A percentile compares a stretch with the other conserved stretches of the same genome.
phyloP scores from a whole-genome alignment of 108 stramenopile genomes.

The Cyclotella sp. region DNA sequence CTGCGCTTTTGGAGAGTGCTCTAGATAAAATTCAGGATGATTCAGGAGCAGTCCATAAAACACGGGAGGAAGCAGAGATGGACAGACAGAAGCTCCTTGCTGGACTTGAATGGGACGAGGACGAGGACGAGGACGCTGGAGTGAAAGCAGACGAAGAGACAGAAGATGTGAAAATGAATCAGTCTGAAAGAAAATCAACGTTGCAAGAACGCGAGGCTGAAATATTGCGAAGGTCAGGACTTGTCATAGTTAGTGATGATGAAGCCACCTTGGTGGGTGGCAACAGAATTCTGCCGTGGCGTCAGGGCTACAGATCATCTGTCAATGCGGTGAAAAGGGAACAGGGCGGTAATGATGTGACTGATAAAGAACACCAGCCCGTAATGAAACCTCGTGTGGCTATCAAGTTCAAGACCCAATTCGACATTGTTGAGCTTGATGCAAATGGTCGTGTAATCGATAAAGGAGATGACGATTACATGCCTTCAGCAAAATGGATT shows the following conservation, averaged over 20 bases:
- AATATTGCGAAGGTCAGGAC: slow-evolving; percentile 68
- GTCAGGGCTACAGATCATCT: slow-evolving; percentile 43
- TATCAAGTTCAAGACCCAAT: slow-evolving; percentile 78
- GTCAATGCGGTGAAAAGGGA: slow-evolving; percentile 19
- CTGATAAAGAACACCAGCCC: slow-evolving; percentile 11
- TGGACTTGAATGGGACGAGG: slow-evolving; percentile 67
- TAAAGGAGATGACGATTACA: slow-evolving; percentile 83
- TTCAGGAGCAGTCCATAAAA: slow-evolving; percentile 59
- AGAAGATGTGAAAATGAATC: slow-evolving; percentile 23
- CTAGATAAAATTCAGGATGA: slow-evolving; percentile 68
- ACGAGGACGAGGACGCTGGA: slow-evolving; percentile 65
- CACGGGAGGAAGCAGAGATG: slow-evolving; percentile 85
- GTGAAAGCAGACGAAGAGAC: slow-evolving; percentile 44
- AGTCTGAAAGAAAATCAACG: slow-evolving; percentile 51
- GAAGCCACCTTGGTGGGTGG: slow-evolving; percentile 76
- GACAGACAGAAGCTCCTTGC: slow-evolving; percentile 78
- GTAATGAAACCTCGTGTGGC: slow-evolving; percentile 27
- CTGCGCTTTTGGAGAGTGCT: slow-evolving; percentile 75
- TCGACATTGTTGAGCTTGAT: slow-evolving; percentile 86
- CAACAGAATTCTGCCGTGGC: slow-evolving; percentile 74
- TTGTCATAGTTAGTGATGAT: slow-evolving; percentile 81
- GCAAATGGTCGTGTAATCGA: slow-evolving; percentile 79
- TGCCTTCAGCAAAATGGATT: slow-evolving; percentile 69
- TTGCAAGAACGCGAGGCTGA: slow-evolving; percentile 67
- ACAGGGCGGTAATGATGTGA: slow-evolving; percentile 11